phyloP scores from a whole-genome alignment of 2,329 filamentous ascomycete species.

The Cryphonectria japonica region DNA sequence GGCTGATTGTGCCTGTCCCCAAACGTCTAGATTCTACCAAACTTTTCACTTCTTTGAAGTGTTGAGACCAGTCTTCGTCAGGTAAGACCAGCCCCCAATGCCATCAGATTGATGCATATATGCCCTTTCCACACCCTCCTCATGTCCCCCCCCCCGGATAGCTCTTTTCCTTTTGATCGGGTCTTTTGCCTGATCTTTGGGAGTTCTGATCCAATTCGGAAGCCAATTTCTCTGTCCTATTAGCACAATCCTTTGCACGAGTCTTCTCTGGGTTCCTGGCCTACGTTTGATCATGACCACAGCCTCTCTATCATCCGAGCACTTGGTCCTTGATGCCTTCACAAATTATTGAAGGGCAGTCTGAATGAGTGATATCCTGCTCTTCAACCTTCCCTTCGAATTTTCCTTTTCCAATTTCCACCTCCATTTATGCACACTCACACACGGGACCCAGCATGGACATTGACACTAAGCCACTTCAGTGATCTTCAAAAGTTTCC shows the following conservation, averaged over 20 bases:
- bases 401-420: background rate
- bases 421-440: background rate
- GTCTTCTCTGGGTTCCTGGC: too few relatives aligned
- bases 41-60: background rate
- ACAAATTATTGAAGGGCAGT: background rate
- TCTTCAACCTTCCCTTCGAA: too few relatives aligned
- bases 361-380: background rate
- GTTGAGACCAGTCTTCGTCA: background rate
- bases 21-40: background rate
- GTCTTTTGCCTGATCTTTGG: background rate
- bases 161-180: background rate
- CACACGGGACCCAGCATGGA: too few relatives aligned
- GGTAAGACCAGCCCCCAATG: background rate
- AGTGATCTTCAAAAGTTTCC: too few relatives aligned
- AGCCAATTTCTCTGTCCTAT: background rate
- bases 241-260: background rate
- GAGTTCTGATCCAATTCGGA: background rate
- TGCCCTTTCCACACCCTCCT: background rate
- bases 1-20: background rate
- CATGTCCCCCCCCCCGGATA: too few relatives aligned
- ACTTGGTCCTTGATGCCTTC: background rate
- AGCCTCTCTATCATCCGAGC: background rate
- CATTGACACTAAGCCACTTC: background rate
- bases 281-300: background rate
- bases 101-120: background rate